phyloP scores from a whole-genome alignment of 2,329 filamentous ascomycete species.

The Aspergillus aculeatinus region DNA sequence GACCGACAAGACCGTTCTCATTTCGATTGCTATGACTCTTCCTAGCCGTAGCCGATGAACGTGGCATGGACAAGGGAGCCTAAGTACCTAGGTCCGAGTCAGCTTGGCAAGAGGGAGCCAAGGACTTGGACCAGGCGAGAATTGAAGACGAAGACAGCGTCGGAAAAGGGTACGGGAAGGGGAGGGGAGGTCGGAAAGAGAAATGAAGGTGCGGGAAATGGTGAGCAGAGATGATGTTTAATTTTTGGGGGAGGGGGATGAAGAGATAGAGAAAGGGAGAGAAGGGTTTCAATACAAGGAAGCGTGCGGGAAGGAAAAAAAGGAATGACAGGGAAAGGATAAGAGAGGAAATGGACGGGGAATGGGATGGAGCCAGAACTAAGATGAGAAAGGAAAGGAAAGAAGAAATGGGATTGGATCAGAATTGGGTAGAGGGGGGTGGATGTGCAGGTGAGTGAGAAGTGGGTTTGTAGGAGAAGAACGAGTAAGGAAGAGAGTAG shows the following conservation, averaged over 20 bases:
- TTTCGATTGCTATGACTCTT: slow-evolving; percentile 71
- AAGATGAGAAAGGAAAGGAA: slow-evolving; percentile 17
- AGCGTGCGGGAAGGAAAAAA: slow-evolving; percentile 19
- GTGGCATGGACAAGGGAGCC: slow-evolving; percentile 51
- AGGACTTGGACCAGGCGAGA: slow-evolving; percentile 46
- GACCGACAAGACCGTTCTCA: slow-evolving; percentile 82
- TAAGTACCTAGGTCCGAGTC: slow-evolving; percentile 45
- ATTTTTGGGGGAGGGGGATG: slow-evolving; percentile 4
- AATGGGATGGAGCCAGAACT: slow-evolving; percentile 8
- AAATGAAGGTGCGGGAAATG: neutral
- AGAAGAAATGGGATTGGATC: slow-evolving; percentile 14
- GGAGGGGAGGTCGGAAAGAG: slow-evolving; percentile 5
- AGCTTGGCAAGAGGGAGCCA: slow-evolving; percentile 50
- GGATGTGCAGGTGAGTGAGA: neutral
- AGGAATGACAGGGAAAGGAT: slow-evolving; percentile 13
- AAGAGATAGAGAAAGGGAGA: neutral
- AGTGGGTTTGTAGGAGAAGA: slow-evolving; percentile 14
- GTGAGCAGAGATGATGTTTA: neutral
- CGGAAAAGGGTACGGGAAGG: slow-evolving; percentile 7
- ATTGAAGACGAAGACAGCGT: slow-evolving; percentile 25
- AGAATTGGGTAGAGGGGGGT: neutral
- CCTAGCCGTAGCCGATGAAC: slow-evolving; percentile 49
- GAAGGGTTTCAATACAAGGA: neutral
- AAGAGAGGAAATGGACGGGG: slow-evolving; percentile 5
- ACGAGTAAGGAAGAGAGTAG: slow-evolving; percentile 11